Base-by-base conservation (phyloP, 129 eudicot genomes). In the Dittrichia graveolens region DNA sequence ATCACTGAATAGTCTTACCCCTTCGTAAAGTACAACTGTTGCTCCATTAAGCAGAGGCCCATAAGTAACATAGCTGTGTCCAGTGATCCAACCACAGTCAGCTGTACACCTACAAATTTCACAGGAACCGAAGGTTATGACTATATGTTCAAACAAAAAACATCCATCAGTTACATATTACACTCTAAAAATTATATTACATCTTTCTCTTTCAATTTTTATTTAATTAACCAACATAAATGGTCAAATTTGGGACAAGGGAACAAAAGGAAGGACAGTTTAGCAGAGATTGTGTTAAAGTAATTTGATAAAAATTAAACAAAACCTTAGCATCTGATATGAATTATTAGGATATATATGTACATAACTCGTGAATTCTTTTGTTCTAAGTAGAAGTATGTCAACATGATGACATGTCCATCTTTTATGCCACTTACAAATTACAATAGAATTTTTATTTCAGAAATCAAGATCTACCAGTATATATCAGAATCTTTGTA, bases 61-160 rank as follows among this genome's bases (percentile, higher is more conserved):
- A 86, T 95, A 95, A n/a, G 99, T 86, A 69, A 95, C 96, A 77
- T 91, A 95, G 79, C 97, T 95, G 83, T 95, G 99, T 46, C 99
- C 99, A 81, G 99, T 91, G 65, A 95, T 95, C 99, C 99, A 95
- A 65, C 99, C 99, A 86, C 99, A 95, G 82, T 95, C 99, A 61
- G 99, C 97, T 40, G 99, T 95, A 75, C 97, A 90, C 99, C 99
- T 95, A 37, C 50, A 67, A 24, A 71, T 13, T 47, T 71, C 19
- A 61, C 35, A 59, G 16, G 70, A 78, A 75, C 39, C 35, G 19
- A 34, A 46, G 39, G 8, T 45, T 42, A 65, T 74, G 39, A 38
- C 47, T 38, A 61, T 58, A 72, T 7, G 12, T 52, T 11, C 18
- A 40, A 62, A 61, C 43, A 62, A 61, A 61, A 62, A 73, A 38